Evolutionary conservation across 176 grass and related monocot genomes (phyloP).

Genomic region (Aegilops sharonensis): DNA sequence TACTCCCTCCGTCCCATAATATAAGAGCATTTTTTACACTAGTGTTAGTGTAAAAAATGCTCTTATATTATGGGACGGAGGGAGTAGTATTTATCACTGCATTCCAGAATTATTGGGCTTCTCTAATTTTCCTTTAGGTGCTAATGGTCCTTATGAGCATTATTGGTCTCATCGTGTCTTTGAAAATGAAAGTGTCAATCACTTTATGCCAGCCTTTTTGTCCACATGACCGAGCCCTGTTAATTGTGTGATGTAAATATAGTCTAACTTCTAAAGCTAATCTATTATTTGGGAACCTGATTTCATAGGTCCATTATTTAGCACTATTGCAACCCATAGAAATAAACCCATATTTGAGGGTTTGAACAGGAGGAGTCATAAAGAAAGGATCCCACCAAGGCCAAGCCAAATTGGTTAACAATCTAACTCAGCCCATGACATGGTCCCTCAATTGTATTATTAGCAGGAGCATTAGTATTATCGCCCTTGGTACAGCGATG

Average conservation of each 20-base stretch:
- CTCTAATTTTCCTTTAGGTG: constrained; percentile 39
- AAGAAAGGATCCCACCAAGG: constrained; percentile 19
- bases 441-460: constrained; percentile 26
- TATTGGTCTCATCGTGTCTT: constrained; percentile 37
- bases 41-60: no score
- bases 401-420: constrained; percentile 26
- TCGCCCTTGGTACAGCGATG: constrained; percentile 7
- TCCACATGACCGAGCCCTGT: constrained; percentile 27
- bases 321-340: constrained; percentile 1
- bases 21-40: no score
- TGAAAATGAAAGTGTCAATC: constrained; percentile 30
- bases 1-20: not conserved
- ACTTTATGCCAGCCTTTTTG: constrained; percentile 43
- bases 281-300: constrained; percentile 13
- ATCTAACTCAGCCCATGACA: constrained; percentile 18
- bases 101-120: constrained; percentile 20
- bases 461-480: constrained; percentile 3
- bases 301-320: constrained; percentile 12
- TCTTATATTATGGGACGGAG: no score
- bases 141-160: constrained; percentile 43
- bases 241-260: constrained; percentile 11
- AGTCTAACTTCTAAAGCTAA: constrained; percentile 27
- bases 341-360: constrained; percentile 23
- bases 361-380: constrained; percentile 20
- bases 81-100: not conserved